These are phyloP conservation scores for Aaosphaeria arxii DNA, from an alignment of 2,329 filamentous ascomycete genomes.

Conservation along the genomic window DNA sequence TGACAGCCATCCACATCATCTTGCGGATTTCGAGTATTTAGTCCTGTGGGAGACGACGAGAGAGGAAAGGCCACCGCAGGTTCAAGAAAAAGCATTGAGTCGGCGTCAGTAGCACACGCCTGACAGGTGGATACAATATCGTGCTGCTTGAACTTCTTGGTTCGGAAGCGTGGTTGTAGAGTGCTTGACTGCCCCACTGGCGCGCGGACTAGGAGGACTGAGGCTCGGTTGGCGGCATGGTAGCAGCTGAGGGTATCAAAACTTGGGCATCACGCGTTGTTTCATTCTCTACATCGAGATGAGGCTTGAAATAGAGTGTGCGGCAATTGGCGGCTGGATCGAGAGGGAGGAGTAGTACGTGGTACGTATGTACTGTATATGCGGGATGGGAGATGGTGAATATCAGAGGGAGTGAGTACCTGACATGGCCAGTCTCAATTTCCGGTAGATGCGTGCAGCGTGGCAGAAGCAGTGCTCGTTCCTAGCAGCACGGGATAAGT, in stretches of 20 bases:
- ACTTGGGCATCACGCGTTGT: constrained; percentile 8
- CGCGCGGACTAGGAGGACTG: constrained; percentile 2
- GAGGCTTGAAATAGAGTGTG: constrained; percentile 3
- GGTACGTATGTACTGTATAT: no score
- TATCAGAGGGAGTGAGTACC: no score
- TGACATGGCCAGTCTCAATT: no score
- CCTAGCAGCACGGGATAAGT: not conserved
- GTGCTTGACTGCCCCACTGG: not conserved
- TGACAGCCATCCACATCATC: constrained; percentile 5
- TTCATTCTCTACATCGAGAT: constrained; percentile 1
- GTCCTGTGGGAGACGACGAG: not conserved
- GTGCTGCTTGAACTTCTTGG: not conserved
- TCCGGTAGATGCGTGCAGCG: no score
- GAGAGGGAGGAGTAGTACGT: no score
- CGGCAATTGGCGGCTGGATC: not conserved
- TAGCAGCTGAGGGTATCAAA: constrained; percentile 10
- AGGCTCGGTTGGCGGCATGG: constrained; percentile 9
- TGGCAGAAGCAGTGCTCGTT: no score
- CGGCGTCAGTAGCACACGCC: constrained; percentile 1
- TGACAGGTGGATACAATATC: constrained; percentile 3
- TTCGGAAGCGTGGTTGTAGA: not conserved
- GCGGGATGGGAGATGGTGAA: no score
- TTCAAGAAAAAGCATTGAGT: constrained; percentile 2
- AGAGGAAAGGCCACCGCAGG: constrained; percentile 1
- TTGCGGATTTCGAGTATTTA: constrained; percentile 4